Evolutionary conservation across 495 filamentous ascomycete genomes (phyloP), one percentile per base, ranked within the genome.

Genomic region (Cercophora newfieldiana): DNA sequence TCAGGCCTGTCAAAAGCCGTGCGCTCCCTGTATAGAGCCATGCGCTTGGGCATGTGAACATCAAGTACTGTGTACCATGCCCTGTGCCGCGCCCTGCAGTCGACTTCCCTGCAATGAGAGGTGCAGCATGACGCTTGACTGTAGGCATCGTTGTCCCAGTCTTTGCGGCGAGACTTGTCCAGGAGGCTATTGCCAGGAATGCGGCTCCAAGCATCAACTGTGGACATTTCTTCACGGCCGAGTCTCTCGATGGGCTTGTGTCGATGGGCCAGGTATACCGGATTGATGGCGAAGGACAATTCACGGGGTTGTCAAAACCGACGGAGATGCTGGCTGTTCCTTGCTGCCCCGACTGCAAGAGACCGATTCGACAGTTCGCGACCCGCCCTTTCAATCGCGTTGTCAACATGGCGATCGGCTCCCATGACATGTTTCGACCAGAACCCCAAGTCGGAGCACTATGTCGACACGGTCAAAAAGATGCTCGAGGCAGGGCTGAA

Each of bases 41-140:
- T 70, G 76, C 60, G 89, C 87, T 64, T 72, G 80, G 19, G 88
- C 81, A 59, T 72, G 72, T 18, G 90, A 87, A 70, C 72, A 79
- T 18, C 87, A 90, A 71, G 76, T 75, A 12, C 64, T 69, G 29
- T 89, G 88, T 65, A 72, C 77, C 14, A 81, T 91, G 81, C 88
- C 89, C 24, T 93, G 90, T 64, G 86, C 87, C 0, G 89, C 84
- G 0, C 89, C 90, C 1, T 93, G 89, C 73, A 78, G 88, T 59
- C 81, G 85, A 59, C 72, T 89, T 6, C 90, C 89, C 14, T 93
- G 90, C 66, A 86, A 85, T 0, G 68, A 80, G 54, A 81, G 91
- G 4, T 94, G 91, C 64, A 70, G 78, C 1, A 77, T 80, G 29
- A 25, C 54, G 0, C 76, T 93, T 0, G 22, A 22, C 0, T 95